Conservation (phyloP, 176 grass and related monocot species). For the Avena sativa region DNA sequence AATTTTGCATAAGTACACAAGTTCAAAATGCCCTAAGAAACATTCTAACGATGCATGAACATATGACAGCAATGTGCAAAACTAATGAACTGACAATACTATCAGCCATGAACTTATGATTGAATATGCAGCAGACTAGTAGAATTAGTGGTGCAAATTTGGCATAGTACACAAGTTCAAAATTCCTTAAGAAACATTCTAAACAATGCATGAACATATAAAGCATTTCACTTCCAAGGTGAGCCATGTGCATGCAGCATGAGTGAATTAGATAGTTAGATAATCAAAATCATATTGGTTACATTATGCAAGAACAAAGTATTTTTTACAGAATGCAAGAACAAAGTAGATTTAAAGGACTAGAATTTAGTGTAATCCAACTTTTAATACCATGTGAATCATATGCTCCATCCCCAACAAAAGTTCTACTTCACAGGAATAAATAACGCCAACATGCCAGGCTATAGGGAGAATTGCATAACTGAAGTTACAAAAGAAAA, state of each 20-base stretch:
- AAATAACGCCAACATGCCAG: slow-evolving; percentile 10
- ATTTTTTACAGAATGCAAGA: slow-evolving; percentile 1
- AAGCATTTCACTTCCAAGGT: slow-evolving; percentile 12
- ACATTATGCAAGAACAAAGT: background rate
- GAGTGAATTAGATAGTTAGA: background rate
- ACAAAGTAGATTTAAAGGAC: background rate
- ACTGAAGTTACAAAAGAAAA: slow-evolving; percentile 8
- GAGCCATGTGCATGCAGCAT: background rate
- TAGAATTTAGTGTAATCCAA: slow-evolving; percentile 6
- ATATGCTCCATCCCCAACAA: slow-evolving; percentile 19
- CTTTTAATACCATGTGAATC: background rate
- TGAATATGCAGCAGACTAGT: slow-evolving; percentile 26
- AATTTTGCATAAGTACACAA: slow-evolving; percentile 4
- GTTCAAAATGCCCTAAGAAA: slow-evolving; percentile 3
- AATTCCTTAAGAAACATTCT: background rate
- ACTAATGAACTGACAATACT: slow-evolving; percentile 33
- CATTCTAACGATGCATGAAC: slow-evolving; percentile 28
- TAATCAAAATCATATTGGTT: background rate
- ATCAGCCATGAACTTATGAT: background rate
- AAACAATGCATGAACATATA: slow-evolving; percentile 35
- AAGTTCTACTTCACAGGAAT: slow-evolving; percentile 23
- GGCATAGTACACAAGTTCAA: background rate
- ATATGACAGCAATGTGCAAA: slow-evolving; percentile 22
- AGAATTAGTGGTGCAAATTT: slow-evolving; percentile 25
- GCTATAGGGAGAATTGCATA: background rate